Evolutionary conservation across 352 stramenopile species (phyloP), one percentile per base, ranked within the genome.

Genomic region (Phytophthora quininea): DNA sequence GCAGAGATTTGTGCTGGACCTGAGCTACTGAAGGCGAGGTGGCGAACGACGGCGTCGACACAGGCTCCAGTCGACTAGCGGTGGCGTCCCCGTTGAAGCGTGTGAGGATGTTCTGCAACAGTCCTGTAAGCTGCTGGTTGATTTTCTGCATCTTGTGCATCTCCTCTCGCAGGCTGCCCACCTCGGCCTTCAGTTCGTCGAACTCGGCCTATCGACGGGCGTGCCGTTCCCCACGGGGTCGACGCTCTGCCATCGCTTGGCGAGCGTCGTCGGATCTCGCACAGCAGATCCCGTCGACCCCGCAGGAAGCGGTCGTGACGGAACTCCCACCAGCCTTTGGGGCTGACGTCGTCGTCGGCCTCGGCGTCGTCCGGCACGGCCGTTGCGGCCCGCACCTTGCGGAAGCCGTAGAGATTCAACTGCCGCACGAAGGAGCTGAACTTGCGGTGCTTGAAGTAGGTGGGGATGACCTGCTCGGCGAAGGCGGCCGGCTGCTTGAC

Each of bases 391-490:
- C 86, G 84, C 40, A 95, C 78, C 57, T 96, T 97, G 29, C 89
- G 81, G 70, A 98, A 97, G 24, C 91, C 91, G 65, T 97, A 98
- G 50, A 98, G 87, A 73, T 97, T 97, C 29, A 98, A 76, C 72
- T 98, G 92, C n/a, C 92, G 83, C 58, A 98, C 90, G 65, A 98
- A 98, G 37, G 86, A 96, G 47, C 84, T 93, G 60, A 98, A 97
- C 64, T 97, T 98, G 67, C 84, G 87, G 82, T 98, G 92, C 75
- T 97, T 97, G 73, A 98, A 97, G 81, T 96, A 97, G 30, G 82
- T 72, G 3, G 92, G 92, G 67, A 98, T 93, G 19, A 97, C 85
- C 63, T 87, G 77, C 63, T 94, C 83, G 0, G 91, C 89, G 70
- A 98, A 97, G 33, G 78, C 79, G 27, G 82, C 69, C 3, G 91